Conservation (phyloP, 768 basidiomycete genomes). For the Suillus subalutaceus region DNA sequence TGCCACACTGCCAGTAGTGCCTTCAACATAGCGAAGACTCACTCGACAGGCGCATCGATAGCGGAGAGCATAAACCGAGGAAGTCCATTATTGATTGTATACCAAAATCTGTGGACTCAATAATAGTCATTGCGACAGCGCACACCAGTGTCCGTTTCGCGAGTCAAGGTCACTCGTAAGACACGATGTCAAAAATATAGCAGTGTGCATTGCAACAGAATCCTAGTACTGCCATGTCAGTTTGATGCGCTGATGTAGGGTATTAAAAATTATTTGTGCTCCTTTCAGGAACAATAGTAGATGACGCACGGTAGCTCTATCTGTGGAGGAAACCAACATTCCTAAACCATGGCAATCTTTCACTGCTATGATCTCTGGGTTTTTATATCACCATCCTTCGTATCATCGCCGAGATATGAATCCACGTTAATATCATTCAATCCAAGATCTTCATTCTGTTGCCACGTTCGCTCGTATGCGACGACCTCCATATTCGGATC, state of each 20-base stretch:
- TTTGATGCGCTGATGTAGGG: neutral
- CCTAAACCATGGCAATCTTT: neutral
- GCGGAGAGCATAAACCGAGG: neutral
- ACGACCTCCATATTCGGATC: constrained; percentile 92
- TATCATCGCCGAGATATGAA: constrained; percentile 13
- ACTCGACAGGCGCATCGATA: neutral
- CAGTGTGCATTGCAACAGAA: neutral
- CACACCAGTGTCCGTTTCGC: neutral
- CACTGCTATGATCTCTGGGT: constrained; percentile 7
- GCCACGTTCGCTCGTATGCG: constrained; percentile 79
- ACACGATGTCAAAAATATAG: neutral
- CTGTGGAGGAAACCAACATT: neutral
- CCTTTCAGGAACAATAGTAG: neutral
- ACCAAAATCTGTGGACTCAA: neutral
- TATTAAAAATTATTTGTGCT: neutral
- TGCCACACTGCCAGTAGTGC: neutral
- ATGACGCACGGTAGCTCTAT: neutral
- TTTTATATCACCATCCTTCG: constrained; percentile 9
- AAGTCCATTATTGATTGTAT: neutral
- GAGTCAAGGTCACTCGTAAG: neutral
- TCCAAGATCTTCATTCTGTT: constrained; percentile 95
- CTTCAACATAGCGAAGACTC: neutral
- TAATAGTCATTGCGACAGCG: neutral
- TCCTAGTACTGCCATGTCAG: neutral
- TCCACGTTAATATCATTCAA: constrained; percentile 89